These are phyloP conservation scores for Anthoceros angustus DNA, from an alignment of 225 moss, liverwort and hornwort genomes.

Conservation along the genomic window DNA sequence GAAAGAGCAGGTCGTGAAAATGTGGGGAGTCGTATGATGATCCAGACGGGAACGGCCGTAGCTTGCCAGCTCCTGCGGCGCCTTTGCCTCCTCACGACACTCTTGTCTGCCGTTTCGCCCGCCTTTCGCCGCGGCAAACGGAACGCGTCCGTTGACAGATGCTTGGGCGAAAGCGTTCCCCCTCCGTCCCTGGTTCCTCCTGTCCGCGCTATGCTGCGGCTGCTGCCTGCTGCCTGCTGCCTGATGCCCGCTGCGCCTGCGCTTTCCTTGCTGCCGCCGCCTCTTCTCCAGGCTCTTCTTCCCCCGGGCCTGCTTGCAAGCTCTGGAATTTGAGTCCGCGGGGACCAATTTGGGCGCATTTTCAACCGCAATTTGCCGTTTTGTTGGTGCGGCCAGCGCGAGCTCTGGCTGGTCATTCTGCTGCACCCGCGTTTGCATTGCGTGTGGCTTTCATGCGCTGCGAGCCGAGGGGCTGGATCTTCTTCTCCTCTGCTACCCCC, in stretches of 20 bases:
- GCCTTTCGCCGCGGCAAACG: not conserved
- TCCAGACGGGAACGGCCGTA: slow-evolving; percentile 3
- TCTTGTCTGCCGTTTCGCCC: not conserved
- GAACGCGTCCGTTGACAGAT: not conserved
- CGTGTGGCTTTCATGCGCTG: too few species aligned
- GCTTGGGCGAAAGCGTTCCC: not conserved
- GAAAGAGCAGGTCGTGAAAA: not conserved
- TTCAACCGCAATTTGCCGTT: too few species aligned
- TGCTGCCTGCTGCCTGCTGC: too few species aligned
- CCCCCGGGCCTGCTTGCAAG: too few species aligned
- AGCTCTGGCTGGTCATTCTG: too few species aligned
- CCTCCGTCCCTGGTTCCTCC: not conserved
- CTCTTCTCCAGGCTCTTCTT: not conserved
- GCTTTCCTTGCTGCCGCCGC: not conserved
- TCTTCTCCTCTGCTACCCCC: too few species aligned
- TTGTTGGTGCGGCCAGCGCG: too few species aligned
- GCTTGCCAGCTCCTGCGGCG: not conserved
- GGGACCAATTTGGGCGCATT: too few species aligned
- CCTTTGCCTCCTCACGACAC: not conserved
- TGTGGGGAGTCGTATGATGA: slow-evolving; percentile 3
- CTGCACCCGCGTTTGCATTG: too few species aligned
- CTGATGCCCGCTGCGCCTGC: not conserved
- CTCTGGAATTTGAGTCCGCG: too few species aligned
- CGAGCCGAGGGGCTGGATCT: too few species aligned
- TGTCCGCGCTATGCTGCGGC: not conserved